phyloP scores from a whole-genome alignment of 768 basidiomycete genomes.

The Panellus pusillus region DNA sequence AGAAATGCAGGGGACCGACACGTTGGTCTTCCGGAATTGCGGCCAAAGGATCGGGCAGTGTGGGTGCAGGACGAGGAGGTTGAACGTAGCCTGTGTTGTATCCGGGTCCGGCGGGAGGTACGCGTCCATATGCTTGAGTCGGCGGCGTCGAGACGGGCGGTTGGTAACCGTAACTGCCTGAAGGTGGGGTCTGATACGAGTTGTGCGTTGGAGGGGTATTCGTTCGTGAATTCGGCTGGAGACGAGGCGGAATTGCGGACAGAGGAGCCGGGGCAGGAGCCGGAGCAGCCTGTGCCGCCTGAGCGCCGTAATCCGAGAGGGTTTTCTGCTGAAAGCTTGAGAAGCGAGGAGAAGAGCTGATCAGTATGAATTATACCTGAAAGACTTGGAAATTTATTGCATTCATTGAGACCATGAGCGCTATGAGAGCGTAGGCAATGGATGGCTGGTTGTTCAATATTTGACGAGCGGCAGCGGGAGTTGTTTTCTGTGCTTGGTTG shows the following conservation, averaged over 20 bases:
- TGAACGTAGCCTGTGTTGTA: constrained; percentile 20
- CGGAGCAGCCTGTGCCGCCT: constrained; percentile 28
- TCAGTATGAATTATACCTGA: constrained; percentile 44
- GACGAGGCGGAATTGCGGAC: constrained; percentile 49
- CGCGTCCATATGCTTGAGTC: constrained; percentile 1
- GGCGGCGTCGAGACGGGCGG: constrained; percentile 5
- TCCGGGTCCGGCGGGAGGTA: constrained; percentile 25
- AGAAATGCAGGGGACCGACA: constrained; percentile 4
- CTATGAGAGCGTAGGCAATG: constrained; percentile 75
- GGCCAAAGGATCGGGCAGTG: constrained; percentile 7
- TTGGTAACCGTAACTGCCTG: constrained; percentile 23
- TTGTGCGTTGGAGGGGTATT: constrained; percentile 22
- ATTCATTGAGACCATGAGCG: constrained; percentile 76
- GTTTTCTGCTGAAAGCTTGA: constrained; percentile 49
- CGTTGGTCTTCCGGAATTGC: constrained; percentile 20
- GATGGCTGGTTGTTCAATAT: constrained; percentile 74
- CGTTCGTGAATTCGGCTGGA: constrained; percentile 37
- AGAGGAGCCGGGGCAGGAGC: constrained; percentile 33
- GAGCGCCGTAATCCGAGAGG: constrained; percentile 50
- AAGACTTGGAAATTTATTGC: constrained; percentile 75
- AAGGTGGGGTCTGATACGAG: constrained; percentile 17
- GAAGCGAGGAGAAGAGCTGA: not conserved
- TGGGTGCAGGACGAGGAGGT: constrained; percentile 12
- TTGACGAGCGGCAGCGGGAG: constrained; percentile 63
- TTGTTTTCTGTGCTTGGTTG: constrained; percentile 57